These are phyloP conservation scores for Aspergillus latus DNA, from an alignment of 2,329 filamentous ascomycete genomes.

Conservation along the genomic window DNA sequence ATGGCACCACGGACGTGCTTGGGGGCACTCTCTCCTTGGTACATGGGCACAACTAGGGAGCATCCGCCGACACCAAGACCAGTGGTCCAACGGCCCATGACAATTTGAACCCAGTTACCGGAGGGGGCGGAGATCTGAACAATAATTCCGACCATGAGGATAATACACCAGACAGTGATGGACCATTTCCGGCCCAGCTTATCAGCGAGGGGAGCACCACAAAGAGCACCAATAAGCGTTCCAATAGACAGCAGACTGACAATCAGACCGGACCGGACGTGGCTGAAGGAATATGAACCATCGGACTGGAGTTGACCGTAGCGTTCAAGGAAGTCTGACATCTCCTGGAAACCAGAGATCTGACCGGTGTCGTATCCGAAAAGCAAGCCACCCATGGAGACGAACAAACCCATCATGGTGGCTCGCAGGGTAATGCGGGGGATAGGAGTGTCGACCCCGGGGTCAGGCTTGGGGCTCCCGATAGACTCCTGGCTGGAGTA, in stretches of 20 bases:
- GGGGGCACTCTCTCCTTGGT: constrained; percentile 48
- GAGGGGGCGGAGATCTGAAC: constrained; percentile 44
- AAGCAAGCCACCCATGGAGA: constrained; percentile 50
- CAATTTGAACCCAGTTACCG: constrained; percentile 44
- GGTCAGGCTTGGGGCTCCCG: constrained; percentile 25
- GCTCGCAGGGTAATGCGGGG: constrained; percentile 40
- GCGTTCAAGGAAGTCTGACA: constrained; percentile 42
- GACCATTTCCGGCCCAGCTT: constrained; percentile 45
- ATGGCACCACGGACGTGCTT: constrained; percentile 49
- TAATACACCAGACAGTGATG: constrained; percentile 41
- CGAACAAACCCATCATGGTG: constrained; percentile 43
- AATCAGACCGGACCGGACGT: constrained; percentile 45
- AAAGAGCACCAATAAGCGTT: constrained; percentile 44
- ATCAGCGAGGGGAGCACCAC: constrained; percentile 44
- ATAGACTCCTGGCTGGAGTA: constrained; percentile 29
- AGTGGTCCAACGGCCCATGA: constrained; percentile 45
- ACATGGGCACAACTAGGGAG: constrained; percentile 48
- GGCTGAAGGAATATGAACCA: constrained; percentile 38
- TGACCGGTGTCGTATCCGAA: constrained; percentile 49
- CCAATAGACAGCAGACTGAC: constrained; percentile 46
- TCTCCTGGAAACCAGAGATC: constrained; percentile 47
- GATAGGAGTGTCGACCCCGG: constrained; percentile 32
- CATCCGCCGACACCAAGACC: constrained; percentile 48
- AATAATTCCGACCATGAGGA: constrained; percentile 44
- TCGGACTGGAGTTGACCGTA: constrained; percentile 37